phyloP scores from a whole-genome alignment of 352 stramenopile species.

The Phytophthora aleatoria region DNA sequence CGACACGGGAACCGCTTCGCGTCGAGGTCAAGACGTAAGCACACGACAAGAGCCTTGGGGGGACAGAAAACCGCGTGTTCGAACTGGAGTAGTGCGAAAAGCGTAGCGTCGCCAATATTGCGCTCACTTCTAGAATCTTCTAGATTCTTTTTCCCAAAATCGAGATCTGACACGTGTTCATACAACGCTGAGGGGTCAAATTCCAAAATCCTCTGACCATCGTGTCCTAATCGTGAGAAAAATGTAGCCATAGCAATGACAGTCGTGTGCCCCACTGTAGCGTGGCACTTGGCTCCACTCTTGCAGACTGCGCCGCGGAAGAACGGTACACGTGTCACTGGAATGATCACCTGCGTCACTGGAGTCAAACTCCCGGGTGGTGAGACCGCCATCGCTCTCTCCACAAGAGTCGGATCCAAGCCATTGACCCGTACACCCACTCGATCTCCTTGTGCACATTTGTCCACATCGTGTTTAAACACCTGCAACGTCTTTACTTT shows the following conservation, averaged over 20 bases:
- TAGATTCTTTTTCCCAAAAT: conserved; percentile 1
- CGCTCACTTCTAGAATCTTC: background rate
- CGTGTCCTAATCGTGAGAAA: conserved; percentile 42
- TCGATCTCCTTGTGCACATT: conserved; percentile 92
- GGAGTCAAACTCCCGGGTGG: conserved; percentile 51
- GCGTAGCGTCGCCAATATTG: background rate
- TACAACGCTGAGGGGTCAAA: conserved; percentile 56
- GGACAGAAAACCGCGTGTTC: conserved; percentile 69
- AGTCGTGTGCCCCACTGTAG: conserved; percentile 78
- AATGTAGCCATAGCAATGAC: conserved; percentile 70
- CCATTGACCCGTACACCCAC: conserved; percentile 94
- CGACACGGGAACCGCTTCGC: conserved; percentile 66
- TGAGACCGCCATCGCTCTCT: conserved; percentile 64
- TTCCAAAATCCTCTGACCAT: background rate
- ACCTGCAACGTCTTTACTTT: conserved; percentile 99
- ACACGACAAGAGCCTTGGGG: conserved; percentile 59
- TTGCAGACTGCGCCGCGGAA: conserved; percentile 52
- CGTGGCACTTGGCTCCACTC: conserved; percentile 75
- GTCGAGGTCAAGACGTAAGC: conserved; percentile 75
- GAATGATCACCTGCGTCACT: conserved; percentile 58
- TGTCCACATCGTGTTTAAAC: conserved; percentile 92
- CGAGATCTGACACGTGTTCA: conserved; percentile 47
- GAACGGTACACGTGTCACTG: conserved; percentile 61
- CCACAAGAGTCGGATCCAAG: conserved; percentile 61
- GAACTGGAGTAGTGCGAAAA: conserved; percentile 76